Base-by-base conservation (phyloP, 108 stramenopile genomes). In the Hondaea fermentalgiana region DNA sequence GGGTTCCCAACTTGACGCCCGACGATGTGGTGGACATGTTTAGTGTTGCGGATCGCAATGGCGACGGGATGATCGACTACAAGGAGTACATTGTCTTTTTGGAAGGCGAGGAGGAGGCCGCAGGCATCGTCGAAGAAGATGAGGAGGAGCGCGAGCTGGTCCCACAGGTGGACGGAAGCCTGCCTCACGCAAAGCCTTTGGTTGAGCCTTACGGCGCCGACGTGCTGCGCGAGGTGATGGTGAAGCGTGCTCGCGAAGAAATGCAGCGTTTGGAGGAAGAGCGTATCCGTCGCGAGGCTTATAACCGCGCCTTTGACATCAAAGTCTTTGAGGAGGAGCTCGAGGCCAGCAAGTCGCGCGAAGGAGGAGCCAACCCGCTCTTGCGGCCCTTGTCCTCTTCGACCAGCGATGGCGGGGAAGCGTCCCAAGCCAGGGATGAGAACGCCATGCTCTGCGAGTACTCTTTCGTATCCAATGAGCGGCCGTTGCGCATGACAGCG, bases 261-360 rank as follows among this genome's bases (percentile, higher is more conserved):
- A 55, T 87, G 55, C 10, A 42, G 16, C 58, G 55, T 0, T 3
- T 19, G n/a, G 42, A 60, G 72, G 90, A 90, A 47, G 90, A 90
- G 87, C 58, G 60, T 5, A 49, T 90, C 10, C 90, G 90, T 5
- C 45, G 87, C n/a, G 83, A 87, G 55, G 90, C 90, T 12, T 90
- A 90, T 69, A 49, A 60, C 23, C 83, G 58, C 23, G 90, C 87
- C 45, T 53, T 88, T 6, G 90, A 90, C 57, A 57, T 90, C 4
- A 90, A 90, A 47, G 29, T 88, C 35, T 90, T 90, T 58, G 87
- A 90, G 69, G 90, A 90, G 57, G 90, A 90, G 71, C 87, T 90
- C 10, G 60, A 88, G 87, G 88, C 90, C 35, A 88, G 87, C 55
- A 83, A 87, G 76, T 43, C 29, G 28, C 87, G 90, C 21, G 58